Evolutionary conservation across 2,329 filamentous ascomycete genomes (phyloP).

Genomic region (Acrocalymma vagum): DNA sequence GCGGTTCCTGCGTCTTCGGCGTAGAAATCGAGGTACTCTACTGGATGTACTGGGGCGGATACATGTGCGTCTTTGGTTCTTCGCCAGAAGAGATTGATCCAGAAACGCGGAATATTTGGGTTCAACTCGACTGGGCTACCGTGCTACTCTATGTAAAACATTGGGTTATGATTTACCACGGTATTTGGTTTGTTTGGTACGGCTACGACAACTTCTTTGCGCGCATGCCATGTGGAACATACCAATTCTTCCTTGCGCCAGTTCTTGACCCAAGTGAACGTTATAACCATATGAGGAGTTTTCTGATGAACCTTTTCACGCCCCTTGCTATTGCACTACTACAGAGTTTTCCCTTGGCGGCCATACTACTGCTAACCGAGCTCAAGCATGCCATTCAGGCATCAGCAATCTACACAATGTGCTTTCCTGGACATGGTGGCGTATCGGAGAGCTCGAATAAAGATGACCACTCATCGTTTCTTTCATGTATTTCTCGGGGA

Average conservation of each 20-base stretch:
- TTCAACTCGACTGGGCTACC: not conserved
- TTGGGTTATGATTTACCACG: not conserved
- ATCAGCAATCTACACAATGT: too few relatives aligned
- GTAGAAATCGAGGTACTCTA: conserved; percentile 1
- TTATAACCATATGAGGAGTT: too few relatives aligned
- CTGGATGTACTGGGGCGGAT: conserved; percentile 2
- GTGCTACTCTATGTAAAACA: not conserved
- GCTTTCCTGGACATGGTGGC: too few relatives aligned
- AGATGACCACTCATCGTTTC: too few relatives aligned
- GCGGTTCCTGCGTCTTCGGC: not conserved
- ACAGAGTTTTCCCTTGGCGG: too few relatives aligned
- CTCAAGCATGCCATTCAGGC: too few relatives aligned
- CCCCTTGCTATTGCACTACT: not conserved
- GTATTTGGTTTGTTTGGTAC: not conserved
- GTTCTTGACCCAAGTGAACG: not conserved
- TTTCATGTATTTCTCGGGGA: too few relatives aligned
- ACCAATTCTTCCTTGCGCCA: conserved; percentile 1
- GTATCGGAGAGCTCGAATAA: too few relatives aligned
- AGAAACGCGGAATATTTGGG: not conserved
- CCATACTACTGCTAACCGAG: too few relatives aligned
- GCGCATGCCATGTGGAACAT: not conserved
- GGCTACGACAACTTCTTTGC: not conserved
- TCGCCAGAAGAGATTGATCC: not conserved
- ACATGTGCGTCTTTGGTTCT: not conserved
- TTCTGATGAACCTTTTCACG: not conserved